These are phyloP conservation scores for Penicillium sp. DNA, from an alignment of 2,329 filamentous ascomycete species.

Conservation along the genomic window DNA sequence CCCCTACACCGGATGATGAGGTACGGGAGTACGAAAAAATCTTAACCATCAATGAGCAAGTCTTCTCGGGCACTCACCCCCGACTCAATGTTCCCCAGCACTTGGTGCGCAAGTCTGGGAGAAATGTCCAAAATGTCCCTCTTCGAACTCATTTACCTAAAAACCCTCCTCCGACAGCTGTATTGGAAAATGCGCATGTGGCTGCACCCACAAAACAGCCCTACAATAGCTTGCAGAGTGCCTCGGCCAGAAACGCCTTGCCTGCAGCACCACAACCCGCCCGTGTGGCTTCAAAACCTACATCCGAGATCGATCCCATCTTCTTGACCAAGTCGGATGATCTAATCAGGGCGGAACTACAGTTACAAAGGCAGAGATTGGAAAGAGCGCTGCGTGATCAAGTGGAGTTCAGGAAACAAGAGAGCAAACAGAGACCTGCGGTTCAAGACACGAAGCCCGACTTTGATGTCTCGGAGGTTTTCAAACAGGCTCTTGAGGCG, in stretches of 20 bases:
- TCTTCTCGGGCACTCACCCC: conserved; percentile 69
- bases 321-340: conserved; percentile 83
- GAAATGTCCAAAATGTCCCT: conserved; percentile 34
- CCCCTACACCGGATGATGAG: conserved; percentile 50
- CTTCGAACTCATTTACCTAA: conserved; percentile 30
- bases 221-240: conserved; percentile 20
- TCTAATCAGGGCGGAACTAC: conserved; percentile 76
- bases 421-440: conserved; percentile 49
- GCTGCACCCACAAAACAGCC: conserved; percentile 14
- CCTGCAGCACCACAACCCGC: conserved; percentile 33
- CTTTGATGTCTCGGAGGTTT: conserved; percentile 70
- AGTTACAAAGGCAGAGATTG: conserved; percentile 74
- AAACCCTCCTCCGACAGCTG: conserved; percentile 3
- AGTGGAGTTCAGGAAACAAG: conserved; percentile 61
- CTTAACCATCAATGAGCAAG: conserved; percentile 72
- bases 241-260: conserved; percentile 18
- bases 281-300: conserved; percentile 48
- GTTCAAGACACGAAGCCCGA: conserved; percentile 57
- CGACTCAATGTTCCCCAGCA: conserved; percentile 58
- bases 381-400: conserved; percentile 77
- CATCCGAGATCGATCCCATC: conserved; percentile 74
- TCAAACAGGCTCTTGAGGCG: conserved; percentile 67
- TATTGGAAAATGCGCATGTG: conserved; percentile 12
- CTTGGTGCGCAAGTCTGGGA: conserved; percentile 46
- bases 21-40: conserved; percentile 75